These are phyloP conservation scores for Ilex paraguariensis DNA, from an alignment of 305 asterid species.

Conservation along the genomic window DNA sequence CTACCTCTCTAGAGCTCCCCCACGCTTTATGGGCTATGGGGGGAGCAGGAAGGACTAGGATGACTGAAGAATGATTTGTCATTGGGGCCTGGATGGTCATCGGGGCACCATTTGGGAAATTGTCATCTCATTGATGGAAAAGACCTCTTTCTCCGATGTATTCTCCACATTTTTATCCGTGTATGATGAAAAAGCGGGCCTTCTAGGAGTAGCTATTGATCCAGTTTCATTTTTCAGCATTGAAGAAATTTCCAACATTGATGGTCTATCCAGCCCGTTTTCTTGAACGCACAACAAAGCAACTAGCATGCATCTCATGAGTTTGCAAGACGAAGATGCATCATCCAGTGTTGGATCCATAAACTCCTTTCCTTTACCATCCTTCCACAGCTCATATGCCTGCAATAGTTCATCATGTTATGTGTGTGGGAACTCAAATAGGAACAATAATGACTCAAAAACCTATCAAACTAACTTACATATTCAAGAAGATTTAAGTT, in stretches of 20 bases:
- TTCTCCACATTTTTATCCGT: conserved; percentile 7
- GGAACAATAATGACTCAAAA: not conserved
- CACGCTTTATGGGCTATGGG: no score
- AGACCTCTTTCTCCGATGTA: not conserved
- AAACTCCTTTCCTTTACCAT: conserved; percentile 16
- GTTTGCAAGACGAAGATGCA: conserved; percentile 10
- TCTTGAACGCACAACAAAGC: conserved; percentile 32
- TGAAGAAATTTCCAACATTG: conserved; percentile 28
- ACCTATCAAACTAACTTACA: conserved; percentile 15
- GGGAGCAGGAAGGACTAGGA: no score
- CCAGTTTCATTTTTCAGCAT: conserved; percentile 20
- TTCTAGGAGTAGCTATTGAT: conserved; percentile 13
- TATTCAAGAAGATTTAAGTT: conserved; percentile 24
- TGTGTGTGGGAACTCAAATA: not conserved
- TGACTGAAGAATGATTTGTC: no score
- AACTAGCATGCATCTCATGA: conserved; percentile 27
- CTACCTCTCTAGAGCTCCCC: no score
- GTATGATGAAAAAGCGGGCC: conserved; percentile 26
- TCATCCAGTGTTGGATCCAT: conserved; percentile 27
- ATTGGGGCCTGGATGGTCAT: not conserved
- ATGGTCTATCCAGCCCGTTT: conserved; percentile 26
- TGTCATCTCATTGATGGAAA: not conserved
- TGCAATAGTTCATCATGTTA: conserved; percentile 1
- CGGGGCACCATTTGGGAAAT: not conserved
- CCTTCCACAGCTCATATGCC: conserved; percentile 35